Evolutionary conservation across 305 asterid species (phyloP), one percentile per base, ranked within the genome.

Genomic region (Fraxinus baroniana): DNA sequence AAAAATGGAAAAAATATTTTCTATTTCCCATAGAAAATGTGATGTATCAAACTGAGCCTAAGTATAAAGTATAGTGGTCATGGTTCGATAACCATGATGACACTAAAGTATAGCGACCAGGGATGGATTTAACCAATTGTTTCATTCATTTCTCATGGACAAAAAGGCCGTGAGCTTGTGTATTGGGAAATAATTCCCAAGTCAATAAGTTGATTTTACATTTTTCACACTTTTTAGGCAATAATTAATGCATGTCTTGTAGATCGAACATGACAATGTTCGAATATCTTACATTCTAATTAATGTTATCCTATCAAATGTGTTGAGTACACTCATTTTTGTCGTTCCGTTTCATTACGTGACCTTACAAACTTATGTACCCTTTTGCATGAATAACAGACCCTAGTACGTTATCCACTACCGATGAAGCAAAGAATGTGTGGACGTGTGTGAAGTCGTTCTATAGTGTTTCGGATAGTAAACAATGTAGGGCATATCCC

Each of bases 401-500:
- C 52, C 46, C 17, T 41, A 41, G 0, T 9, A 26, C 74, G 8
- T 66, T 66, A 66, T 12, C 74, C 74, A 26, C 10, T 64, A 35
- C n/a, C 30, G 9, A 66, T 26, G n/a, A 26, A 66, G 74, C 5
- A 66, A 24, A 24, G 74, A 66, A 66, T 26, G 7, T 26, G 18
- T 10, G 33, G 9, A 46, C 10, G 73, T 24, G 5, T 24, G 73
- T 22, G 33, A 64, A 64, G 73, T 55, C 86, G 89, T 86, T 92
- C 90, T 79, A 46, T 12, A 12, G 6, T 46, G 57, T 46, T 46
- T 46, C n/a, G 79, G 83, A 84, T 82, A 75, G 89, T 84, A 73
- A 85, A 85, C 87, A 90, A 41, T 41, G 87, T 87, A 84, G 90
- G 89, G 86, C 85, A 89, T 46, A 82, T 24, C 79, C 84, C 76